Evolutionary conservation across 2,329 filamentous ascomycete species (phyloP).

Genomic region (Trichoderma sp.): DNA sequence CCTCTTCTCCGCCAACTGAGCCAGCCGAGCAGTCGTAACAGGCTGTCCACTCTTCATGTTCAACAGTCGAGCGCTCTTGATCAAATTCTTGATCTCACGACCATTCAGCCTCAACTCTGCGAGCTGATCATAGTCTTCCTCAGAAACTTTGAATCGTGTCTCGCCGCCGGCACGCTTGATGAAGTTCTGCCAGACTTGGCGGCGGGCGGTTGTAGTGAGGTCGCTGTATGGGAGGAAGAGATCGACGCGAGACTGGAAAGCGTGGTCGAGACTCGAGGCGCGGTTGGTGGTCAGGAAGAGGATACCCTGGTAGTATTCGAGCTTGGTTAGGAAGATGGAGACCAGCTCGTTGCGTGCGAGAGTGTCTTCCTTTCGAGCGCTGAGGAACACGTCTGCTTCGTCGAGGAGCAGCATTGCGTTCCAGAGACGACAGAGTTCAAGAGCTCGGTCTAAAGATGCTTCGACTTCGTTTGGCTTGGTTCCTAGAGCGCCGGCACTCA

Average conservation of each 20-base stretch:
- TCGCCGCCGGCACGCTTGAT: neutral
- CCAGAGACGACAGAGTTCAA: constrained; percentile 45
- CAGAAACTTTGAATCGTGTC: neutral
- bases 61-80: neutral
- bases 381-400: constrained; percentile 44
- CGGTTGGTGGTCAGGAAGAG: neutral
- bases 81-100: neutral
- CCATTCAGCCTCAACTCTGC: neutral
- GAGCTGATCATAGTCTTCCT: neutral
- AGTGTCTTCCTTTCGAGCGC: constrained; percentile 30
- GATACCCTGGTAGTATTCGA: constrained; percentile 39
- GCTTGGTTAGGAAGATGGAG: constrained; percentile 33
- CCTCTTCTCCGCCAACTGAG: neutral
- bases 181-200: neutral
- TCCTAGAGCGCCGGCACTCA: constrained; percentile 20
- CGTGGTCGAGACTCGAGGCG: neutral
- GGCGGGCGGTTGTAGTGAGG: neutral
- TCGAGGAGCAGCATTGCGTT: constrained; percentile 44
- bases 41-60: neutral
- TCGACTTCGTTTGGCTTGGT: constrained; percentile 33
- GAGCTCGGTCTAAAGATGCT: constrained; percentile 31
- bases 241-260: neutral
- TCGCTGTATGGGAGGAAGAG: neutral
- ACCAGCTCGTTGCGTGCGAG: constrained; percentile 39
- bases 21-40: neutral